Evolutionary conservation across 1,139 yeast species (phyloP).

Genomic region (Sugiyamaella neomexicana): DNA sequence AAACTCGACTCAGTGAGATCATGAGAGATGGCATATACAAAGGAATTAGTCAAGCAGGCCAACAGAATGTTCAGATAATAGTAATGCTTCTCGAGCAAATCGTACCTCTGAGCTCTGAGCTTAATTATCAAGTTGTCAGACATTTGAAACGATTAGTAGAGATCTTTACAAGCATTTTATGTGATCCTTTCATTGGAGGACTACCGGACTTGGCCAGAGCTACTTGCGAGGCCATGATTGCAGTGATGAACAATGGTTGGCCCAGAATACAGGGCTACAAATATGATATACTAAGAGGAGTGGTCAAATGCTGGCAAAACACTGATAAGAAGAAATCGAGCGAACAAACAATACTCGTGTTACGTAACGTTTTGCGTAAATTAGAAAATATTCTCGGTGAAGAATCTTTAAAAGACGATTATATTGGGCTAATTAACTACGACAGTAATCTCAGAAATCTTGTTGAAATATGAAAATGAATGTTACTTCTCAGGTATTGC

Average conservation of each 20-base stretch:
- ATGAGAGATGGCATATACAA: slow-evolving; percentile 35
- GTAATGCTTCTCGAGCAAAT: slow-evolving; percentile 24
- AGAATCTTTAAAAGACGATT: slow-evolving; percentile 13
- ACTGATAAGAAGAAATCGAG: neutral
- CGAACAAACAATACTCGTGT: neutral
- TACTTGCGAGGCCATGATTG: slow-evolving; percentile 30
- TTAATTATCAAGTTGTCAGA: slow-evolving; percentile 28
- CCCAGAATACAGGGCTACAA: slow-evolving; percentile 38
- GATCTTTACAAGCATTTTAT: slow-evolving; percentile 31
- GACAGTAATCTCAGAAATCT: slow-evolving; percentile 2
- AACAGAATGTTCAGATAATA: slow-evolving; percentile 29
- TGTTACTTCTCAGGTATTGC: neutral
- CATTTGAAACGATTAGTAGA: slow-evolving; percentile 34
- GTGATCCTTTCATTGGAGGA: slow-evolving; percentile 39
- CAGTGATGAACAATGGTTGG: slow-evolving; percentile 37
- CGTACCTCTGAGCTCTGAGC: slow-evolving; percentile 17
- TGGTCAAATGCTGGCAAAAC: slow-evolving; percentile 32
- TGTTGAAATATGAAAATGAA: slow-evolving; percentile 1
- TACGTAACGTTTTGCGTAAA: slow-evolving; percentile 11
- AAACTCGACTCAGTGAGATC: slow-evolving; percentile 28
- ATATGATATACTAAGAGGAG: slow-evolving; percentile 41
- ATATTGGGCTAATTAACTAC: slow-evolving; percentile 6
- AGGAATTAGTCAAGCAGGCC: slow-evolving; percentile 31
- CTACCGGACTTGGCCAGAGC: slow-evolving; percentile 29
- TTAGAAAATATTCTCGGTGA: slow-evolving; percentile 11